phyloP scores from a whole-genome alignment of 2,329 filamentous ascomycete genomes.

The Fusarium sp. region DNA sequence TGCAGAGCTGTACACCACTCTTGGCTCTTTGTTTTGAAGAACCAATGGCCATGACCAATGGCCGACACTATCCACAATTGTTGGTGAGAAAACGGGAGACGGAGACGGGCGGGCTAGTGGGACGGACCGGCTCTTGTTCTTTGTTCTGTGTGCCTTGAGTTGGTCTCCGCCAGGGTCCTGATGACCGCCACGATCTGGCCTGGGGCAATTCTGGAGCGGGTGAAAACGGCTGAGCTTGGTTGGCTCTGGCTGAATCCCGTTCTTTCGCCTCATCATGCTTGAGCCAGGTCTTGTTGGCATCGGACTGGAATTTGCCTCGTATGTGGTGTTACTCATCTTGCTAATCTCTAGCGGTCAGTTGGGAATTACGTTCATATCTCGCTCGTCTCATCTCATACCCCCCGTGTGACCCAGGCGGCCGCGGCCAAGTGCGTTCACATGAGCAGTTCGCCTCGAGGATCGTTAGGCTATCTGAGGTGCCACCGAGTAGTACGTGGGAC shows the following conservation, averaged over 20 bases:
- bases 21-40: conserved; percentile 21
- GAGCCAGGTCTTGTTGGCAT: conserved; percentile 15
- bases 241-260: conserved; percentile 23
- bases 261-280: conserved; percentile 32
- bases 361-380: conserved; percentile 8
- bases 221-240: conserved; percentile 36
- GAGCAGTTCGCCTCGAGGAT: conserved; percentile 32
- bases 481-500: not conserved
- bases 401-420: conserved; percentile 38
- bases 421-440: conserved; percentile 37
- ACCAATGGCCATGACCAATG: conserved; percentile 37
- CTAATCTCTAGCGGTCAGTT: conserved; percentile 41
- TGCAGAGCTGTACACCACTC: conserved; percentile 13
- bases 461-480: not conserved
- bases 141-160: conserved; percentile 17
- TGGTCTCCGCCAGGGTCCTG: not conserved
- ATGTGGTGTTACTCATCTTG: conserved; percentile 28
- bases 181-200: conserved; percentile 18
- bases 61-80: conserved; percentile 9
- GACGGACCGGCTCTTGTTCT: conserved; percentile 42
- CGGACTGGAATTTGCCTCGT: conserved; percentile 32
- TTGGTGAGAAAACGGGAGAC: conserved; percentile 12
- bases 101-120: conserved; percentile 40
- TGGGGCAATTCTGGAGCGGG: conserved; percentile 28
- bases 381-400: conserved; percentile 11